phyloP scores from a whole-genome alignment of 2,329 filamentous ascomycete genomes.

The Penicillium sp. region DNA sequence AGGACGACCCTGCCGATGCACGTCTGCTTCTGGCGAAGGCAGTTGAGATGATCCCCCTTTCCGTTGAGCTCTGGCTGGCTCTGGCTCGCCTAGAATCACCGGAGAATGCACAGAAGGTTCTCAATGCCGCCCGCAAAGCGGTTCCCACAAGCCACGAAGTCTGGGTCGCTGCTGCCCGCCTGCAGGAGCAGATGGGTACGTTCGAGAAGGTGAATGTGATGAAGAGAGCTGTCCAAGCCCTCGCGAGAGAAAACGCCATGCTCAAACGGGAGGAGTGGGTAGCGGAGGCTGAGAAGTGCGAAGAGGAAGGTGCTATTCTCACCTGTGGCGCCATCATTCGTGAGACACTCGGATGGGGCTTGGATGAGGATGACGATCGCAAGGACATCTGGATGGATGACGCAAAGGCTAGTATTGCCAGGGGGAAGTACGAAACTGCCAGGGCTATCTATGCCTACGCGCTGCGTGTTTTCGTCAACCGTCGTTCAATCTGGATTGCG shows the following conservation, averaged over 20 bases:
- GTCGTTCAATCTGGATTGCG: conserved; percentile 78
- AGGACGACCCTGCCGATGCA: conserved; percentile 82
- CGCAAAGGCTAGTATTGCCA: conserved; percentile 68
- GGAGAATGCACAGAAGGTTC: conserved; percentile 84
- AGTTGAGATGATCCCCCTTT: conserved; percentile 86
- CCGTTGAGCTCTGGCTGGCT: conserved; percentile 89
- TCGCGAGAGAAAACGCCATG: conserved; percentile 90
- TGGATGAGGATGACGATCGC: conserved; percentile 92
- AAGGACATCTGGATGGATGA: conserved; percentile 96
- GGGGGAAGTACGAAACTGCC: conserved; percentile 80
- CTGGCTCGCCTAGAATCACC: conserved; percentile 80
- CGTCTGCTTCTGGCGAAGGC: conserved; percentile 84
- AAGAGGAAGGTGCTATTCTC: conserved; percentile 75
- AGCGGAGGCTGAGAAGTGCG: conserved; percentile 82
- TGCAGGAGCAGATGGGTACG: conserved; percentile 83
- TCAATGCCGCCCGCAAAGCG: conserved; percentile 90
- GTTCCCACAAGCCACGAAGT: conserved; percentile 88
- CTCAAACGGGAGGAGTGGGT: conserved; percentile 97
- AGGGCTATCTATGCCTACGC: conserved; percentile 89
- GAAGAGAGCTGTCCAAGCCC: conserved; percentile 80
- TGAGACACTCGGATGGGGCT: conserved; percentile 82
- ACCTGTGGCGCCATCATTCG: conserved; percentile 85
- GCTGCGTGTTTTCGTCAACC: conserved; percentile 78
- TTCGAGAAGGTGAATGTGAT: conserved; percentile 78
- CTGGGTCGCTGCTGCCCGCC: conserved; percentile 85